A percentile compares a stretch with the other conserved stretches of the same genome.
Evolutionary conservation across 2,329 filamentous ascomycete genomes (phyloP).

Genomic region (Zymoseptoria passerinii): DNA sequence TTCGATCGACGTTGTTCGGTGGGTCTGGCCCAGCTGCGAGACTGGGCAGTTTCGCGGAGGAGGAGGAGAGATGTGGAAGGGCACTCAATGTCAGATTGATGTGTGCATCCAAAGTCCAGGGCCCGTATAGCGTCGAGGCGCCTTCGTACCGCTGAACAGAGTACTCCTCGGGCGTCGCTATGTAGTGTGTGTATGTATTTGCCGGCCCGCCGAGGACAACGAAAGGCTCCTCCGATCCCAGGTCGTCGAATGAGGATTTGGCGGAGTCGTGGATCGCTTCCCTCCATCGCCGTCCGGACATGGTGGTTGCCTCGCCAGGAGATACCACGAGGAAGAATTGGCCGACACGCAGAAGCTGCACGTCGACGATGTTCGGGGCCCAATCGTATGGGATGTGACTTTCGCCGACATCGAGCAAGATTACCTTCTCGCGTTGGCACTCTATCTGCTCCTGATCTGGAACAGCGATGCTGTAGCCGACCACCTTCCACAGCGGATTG

Average conservation of each 20-base stretch:
- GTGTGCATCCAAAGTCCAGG: slow-evolving; percentile 73
- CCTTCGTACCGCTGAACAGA: slow-evolving; percentile 83
- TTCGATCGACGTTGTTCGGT: slow-evolving; percentile 68
- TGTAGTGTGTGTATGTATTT: slow-evolving; percentile 83
- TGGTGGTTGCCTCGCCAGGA: slow-evolving; percentile 83
- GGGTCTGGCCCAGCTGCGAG: slow-evolving; percentile 50
- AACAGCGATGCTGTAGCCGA: slow-evolving; percentile 62
- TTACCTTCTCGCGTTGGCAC: slow-evolving; percentile 75
- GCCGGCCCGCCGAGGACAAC: slow-evolving; percentile 82
- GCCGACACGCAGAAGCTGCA: slow-evolving; percentile 77
- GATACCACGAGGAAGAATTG: slow-evolving; percentile 77
- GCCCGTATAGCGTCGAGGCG: slow-evolving; percentile 83
- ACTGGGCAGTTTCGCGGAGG: slow-evolving; percentile 28
- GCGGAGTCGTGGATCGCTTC: slow-evolving; percentile 55
- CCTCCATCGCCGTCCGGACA: slow-evolving; percentile 84
- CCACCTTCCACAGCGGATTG: slow-evolving; percentile 72
- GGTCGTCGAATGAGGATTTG: slow-evolving; percentile 10
- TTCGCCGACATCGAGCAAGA: slow-evolving; percentile 81
- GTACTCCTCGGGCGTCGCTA: slow-evolving; percentile 73
- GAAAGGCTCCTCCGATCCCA: slow-evolving; percentile 47
- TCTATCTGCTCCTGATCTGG: slow-evolving; percentile 61
- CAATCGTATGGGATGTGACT: slow-evolving; percentile 71
- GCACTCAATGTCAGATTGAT: slow-evolving; percentile 75
- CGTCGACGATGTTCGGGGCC: slow-evolving; percentile 85
- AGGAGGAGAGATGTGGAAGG: slow-evolving; percentile 55